Conservation (phyloP, 768 basidiomycete species). For the Suillus discolor region DNA sequence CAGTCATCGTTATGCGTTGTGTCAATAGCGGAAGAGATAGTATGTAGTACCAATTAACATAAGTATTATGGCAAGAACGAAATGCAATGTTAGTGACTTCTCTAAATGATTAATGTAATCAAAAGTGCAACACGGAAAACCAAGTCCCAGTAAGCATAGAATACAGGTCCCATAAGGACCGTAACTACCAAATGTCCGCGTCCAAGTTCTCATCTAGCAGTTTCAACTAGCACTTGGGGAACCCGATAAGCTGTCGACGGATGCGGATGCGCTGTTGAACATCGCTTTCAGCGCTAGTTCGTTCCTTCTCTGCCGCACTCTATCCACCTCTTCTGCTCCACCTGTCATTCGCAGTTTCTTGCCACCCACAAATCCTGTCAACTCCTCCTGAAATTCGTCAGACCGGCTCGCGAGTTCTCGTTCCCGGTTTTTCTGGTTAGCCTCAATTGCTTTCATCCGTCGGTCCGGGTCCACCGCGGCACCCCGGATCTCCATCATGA, state of each 20-base stretch:
- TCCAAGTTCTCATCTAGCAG: neutral
- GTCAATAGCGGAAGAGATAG: neutral
- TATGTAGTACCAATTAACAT: neutral
- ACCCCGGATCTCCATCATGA: conserved; percentile 90
- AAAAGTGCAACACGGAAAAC: neutral
- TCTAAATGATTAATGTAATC: conserved; percentile 1
- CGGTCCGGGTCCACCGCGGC: conserved; percentile 80
- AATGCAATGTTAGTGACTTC: conserved; percentile 1
- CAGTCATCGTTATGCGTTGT: neutral
- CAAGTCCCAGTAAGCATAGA: conserved; percentile 1
- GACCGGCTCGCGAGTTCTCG: conserved; percentile 70
- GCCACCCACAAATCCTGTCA: conserved; percentile 82
- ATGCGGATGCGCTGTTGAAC: conserved; percentile 48
- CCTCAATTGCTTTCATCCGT: conserved; percentile 91
- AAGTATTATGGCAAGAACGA: neutral
- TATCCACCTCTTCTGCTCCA: conserved; percentile 88
- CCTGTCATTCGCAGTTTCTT: conserved; percentile 96
- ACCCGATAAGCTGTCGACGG: neutral
- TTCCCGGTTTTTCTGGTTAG: conserved; percentile 79
- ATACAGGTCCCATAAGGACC: neutral
- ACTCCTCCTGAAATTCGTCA: conserved; percentile 85
- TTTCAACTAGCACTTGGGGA: neutral
- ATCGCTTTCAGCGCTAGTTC: conserved; percentile 88
- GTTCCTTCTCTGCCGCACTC: conserved; percentile 82
- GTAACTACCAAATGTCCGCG: neutral